Evolutionary conservation across 2,329 filamentous ascomycete genomes (phyloP).

Genomic region (Akanthomyces muscarius): DNA sequence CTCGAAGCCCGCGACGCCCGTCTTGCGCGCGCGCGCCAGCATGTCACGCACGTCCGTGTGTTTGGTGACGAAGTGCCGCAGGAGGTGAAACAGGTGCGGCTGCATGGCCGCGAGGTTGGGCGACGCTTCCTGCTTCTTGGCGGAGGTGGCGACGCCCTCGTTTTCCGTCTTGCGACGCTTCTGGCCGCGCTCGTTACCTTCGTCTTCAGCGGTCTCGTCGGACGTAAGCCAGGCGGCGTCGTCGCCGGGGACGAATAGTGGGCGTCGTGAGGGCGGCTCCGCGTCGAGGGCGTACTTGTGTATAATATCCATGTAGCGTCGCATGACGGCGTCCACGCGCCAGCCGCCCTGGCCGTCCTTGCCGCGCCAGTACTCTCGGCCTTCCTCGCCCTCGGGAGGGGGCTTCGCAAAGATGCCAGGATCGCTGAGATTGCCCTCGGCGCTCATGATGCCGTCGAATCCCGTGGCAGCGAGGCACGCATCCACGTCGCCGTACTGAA

Average conservation of each 20-base stretch:
- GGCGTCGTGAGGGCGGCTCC: slow-evolving; percentile 62
- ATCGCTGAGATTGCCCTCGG: slow-evolving; percentile 91
- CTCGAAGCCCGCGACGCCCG: slow-evolving; percentile 75
- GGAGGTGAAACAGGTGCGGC: slow-evolving; percentile 86
- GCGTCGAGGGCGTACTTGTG: slow-evolving; percentile 69
- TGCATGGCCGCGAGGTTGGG: slow-evolving; percentile 78
- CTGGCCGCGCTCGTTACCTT: slow-evolving; percentile 45
- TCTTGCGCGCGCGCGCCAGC: slow-evolving; percentile 64
- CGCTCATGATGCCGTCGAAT: slow-evolving; percentile 91
- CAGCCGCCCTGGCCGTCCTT: slow-evolving; percentile 77
- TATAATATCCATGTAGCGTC: slow-evolving; percentile 88
- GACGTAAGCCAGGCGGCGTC: slow-evolving; percentile 44
- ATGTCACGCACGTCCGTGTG: slow-evolving; percentile 83
- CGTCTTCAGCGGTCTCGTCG: slow-evolving; percentile 26
- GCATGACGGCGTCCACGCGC: slow-evolving; percentile 79
- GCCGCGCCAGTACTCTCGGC: slow-evolving; percentile 82
- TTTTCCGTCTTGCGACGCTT: slow-evolving; percentile 48
- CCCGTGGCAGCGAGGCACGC: slow-evolving; percentile 77
- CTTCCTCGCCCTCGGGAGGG: slow-evolving; percentile 60
- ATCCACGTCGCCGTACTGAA: slow-evolving; percentile 74
- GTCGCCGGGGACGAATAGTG: slow-evolving; percentile 67
- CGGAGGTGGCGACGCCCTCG: slow-evolving; percentile 21
- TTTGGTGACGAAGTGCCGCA: slow-evolving; percentile 73
- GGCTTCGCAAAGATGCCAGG: slow-evolving; percentile 76
- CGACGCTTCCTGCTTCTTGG: slow-evolving; percentile 32